These are phyloP conservation scores for Cordia subcordata DNA, from an alignment of 257 asterid genomes.

Conservation along the genomic window DNA sequence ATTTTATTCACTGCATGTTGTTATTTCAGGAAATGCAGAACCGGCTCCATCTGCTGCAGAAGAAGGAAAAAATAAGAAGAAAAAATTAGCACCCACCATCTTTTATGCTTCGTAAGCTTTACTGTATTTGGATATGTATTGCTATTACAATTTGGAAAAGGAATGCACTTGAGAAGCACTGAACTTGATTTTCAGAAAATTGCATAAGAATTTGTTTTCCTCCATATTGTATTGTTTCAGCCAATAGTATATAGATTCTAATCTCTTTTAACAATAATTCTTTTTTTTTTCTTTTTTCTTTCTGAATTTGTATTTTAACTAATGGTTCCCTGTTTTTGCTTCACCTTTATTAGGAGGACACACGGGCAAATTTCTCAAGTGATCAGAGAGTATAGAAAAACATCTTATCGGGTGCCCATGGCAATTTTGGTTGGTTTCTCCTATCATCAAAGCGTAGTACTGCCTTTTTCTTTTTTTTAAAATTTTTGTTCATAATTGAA, in stretches of 20 bases:
- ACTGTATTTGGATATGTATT: not conserved
- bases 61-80: conserved; percentile 46
- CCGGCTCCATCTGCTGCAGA: conserved; percentile 31
- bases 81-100: conserved; percentile 51
- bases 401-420: conserved; percentile 82
- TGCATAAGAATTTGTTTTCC: not conserved
- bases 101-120: conserved; percentile 77
- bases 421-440: conserved; percentile 67
- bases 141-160: not conserved
- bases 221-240: no score
- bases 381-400: conserved; percentile 78
- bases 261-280: no score
- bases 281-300: no score
- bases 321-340: not conserved
- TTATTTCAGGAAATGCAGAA: conserved; percentile 41
- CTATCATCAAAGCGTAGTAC: conserved; percentile 7
- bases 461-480: conserved; percentile 3
- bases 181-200: not conserved
- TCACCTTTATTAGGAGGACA: conserved; percentile 64
- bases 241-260: no score
- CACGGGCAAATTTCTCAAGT: conserved; percentile 89
- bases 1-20: not conserved
- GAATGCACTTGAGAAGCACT: not conserved
- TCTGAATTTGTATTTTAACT: not conserved
- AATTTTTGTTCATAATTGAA: no score